phyloP scores from a whole-genome alignment of 352 stramenopile species.

The Thalassiosira hispida region DNA sequence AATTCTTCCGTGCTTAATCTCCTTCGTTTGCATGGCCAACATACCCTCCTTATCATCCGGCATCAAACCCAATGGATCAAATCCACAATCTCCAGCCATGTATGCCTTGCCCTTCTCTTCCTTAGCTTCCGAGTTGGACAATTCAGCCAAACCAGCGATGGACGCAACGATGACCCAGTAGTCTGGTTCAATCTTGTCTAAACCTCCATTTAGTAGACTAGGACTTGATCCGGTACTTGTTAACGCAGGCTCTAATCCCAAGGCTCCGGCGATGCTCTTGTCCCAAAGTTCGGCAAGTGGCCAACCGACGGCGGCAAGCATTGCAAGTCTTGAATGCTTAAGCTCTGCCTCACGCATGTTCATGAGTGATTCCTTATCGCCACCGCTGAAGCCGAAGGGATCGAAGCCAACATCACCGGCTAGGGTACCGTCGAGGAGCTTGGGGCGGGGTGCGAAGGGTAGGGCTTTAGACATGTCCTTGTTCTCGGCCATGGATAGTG shows the following conservation, averaged over 20 bases:
- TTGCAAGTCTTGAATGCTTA: conserved; percentile 81
- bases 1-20: conserved; percentile 84
- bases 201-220: conserved; percentile 82
- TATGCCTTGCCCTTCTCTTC: conserved; percentile 72
- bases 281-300: conserved; percentile 81
- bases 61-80: conserved; percentile 74
- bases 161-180: conserved; percentile 78
- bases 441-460: conserved; percentile 72
- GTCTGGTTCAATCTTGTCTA: conserved; percentile 78
- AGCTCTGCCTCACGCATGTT: conserved; percentile 85
- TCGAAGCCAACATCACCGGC: conserved; percentile 81
- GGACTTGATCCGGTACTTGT: conserved; percentile 73
- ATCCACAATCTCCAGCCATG: conserved; percentile 75
- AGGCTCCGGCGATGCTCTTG: conserved; percentile 67
- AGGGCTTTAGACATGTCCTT: conserved; percentile 71
- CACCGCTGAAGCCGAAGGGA: conserved; percentile 72
- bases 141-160: conserved; percentile 74
- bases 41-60: conserved; percentile 67
- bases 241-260: conserved; percentile 64
- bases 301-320: conserved; percentile 82
- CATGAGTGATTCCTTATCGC: conserved; percentile 65
- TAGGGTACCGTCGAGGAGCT: conserved; percentile 76
- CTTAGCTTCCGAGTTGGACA: conserved; percentile 65
- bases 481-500: conserved; percentile 36
- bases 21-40: conserved; percentile 73